A percentile compares a stretch with the other conserved stretches of the same genome.
phyloP scores from a whole-genome alignment of 2,329 filamentous ascomycete species.

The Pseudogymnoascus sp. region DNA sequence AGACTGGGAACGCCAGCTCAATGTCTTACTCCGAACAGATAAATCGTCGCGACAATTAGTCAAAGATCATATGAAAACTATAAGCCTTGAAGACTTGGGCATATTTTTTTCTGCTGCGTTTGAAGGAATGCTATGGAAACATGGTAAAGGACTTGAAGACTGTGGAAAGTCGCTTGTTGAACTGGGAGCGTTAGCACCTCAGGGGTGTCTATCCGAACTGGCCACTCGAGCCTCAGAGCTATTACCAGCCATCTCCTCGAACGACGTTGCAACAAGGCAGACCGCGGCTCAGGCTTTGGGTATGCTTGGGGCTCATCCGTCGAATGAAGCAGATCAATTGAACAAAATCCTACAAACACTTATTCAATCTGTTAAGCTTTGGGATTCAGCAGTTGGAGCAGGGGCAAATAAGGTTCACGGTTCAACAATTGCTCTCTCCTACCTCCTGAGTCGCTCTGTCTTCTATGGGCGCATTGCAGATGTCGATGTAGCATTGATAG shows the following conservation, averaged over 20 bases:
- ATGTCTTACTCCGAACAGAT: slow-evolving; percentile 65
- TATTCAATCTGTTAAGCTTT: slow-evolving; percentile 39
- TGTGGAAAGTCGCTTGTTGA: slow-evolving; percentile 48
- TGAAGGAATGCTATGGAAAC: slow-evolving; percentile 45
- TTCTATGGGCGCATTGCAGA: slow-evolving; percentile 38
- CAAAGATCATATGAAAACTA: slow-evolving; percentile 42
- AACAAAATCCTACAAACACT: slow-evolving; percentile 39
- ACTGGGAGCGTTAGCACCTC: slow-evolving; percentile 44
- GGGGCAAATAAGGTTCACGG: slow-evolving; percentile 54
- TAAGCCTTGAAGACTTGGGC: slow-evolving; percentile 34
- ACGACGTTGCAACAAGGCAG: slow-evolving; percentile 60
- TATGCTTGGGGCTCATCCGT: slow-evolving; percentile 64
- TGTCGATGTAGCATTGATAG: slow-evolving; percentile 31
- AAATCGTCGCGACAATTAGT: slow-evolving; percentile 55
- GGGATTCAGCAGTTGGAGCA: slow-evolving; percentile 50
- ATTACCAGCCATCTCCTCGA: slow-evolving; percentile 58
- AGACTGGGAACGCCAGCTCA: slow-evolving; percentile 78
- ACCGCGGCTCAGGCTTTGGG: slow-evolving; percentile 66
- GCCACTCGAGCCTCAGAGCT: slow-evolving; percentile 45
- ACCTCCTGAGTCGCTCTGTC: slow-evolving; percentile 48
- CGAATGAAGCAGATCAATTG: slow-evolving; percentile 36
- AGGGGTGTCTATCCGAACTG: slow-evolving; percentile 44
- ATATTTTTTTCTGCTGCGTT: slow-evolving; percentile 49
- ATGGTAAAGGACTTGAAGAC: slow-evolving; percentile 34
- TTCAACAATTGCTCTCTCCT: slow-evolving; percentile 50